Evolutionary conservation across 352 stramenopile species (phyloP), one percentile per base, ranked within the genome.

Genomic region (Phytopythium delawarense): DNA sequence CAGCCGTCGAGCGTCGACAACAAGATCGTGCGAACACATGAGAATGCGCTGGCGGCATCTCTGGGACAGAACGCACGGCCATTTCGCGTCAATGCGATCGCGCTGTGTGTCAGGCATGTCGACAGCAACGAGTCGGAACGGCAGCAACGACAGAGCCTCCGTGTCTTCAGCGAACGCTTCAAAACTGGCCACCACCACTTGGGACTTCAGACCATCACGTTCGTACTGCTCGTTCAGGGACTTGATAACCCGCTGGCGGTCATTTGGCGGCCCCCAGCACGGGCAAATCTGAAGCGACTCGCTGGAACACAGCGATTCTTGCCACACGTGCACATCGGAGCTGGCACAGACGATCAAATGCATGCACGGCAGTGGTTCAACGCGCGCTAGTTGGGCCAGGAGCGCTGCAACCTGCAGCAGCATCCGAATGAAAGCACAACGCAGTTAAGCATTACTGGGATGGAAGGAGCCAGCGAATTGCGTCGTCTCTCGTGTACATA

Each of bases 21-120:
- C 59, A 30, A 76, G 71, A 30, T 66, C 59, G 21, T 67, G 37
- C n/a, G 70, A 61, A 40, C 65, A 77, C 16, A 94, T 48, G 13
- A 94, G 30, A 42, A 91, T 50, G 13, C 84, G 76, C 62, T 92
- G 85, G 13, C 83, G 85, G 61, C 81, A 87, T 54, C 71, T 75
- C 25, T 92, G 62, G 21, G 74, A 75, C 32, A 94, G 61, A 1
- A 92, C 25, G 34, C 71, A 60, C 61, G 65, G 52, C 84, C 81
- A 91, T 56, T 87, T 71, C 6, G 62, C 15, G 20, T 72, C 57
- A 39, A 76, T 59, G 21, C 71, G 42, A 7, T 85, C 61, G 9
- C 50, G 59, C 23, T 52, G 49, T 37, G 57, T 46, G 37, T 62
- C 54, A 25, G 72, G 72, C 16, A 82, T 67, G 53, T 89, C 81